These are phyloP conservation scores for Sclerotinia sclerotiorum DNA, from an alignment of 2,329 filamentous ascomycete genomes.

Conservation along the genomic window DNA sequence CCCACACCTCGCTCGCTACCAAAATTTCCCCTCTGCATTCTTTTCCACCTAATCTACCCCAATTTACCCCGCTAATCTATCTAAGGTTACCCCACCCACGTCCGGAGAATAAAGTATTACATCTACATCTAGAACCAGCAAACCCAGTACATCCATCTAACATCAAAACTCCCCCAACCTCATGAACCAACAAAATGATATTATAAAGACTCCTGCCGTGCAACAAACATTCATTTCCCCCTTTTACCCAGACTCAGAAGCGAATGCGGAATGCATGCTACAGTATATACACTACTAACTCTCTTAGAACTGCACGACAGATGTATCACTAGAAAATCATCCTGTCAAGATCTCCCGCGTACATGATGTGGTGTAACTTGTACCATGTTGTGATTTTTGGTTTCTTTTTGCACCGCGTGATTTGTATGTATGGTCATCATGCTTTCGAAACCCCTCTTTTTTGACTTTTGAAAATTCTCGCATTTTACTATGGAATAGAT, in stretches of 20 bases:
- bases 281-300: neutral
- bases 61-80: too few species aligned
- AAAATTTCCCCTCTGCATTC: neutral
- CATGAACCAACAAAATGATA: neutral
- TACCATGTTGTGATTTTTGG: neutral
- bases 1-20: neutral
- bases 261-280: constrained; percentile 8
- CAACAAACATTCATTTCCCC: neutral
- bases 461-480: neutral
- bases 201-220: neutral
- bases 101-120: too few species aligned
- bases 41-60: too few species aligned
- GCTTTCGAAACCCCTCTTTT: neutral
- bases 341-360: constrained; percentile 10
- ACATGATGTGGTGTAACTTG: neutral
- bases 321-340: neutral
- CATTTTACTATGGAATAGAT: neutral
- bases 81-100: too few species aligned
- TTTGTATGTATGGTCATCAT: neutral
- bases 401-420: neutral
- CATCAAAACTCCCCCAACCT: too few species aligned
- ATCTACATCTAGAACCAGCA: neutral
- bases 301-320: constrained; percentile 13
- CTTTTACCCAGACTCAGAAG: neutral
- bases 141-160: neutral